Evolutionary conservation across 345 rosid species (phyloP), one percentile per base, ranked within the genome.

Genomic region (Hypericum perforatum): DNA sequence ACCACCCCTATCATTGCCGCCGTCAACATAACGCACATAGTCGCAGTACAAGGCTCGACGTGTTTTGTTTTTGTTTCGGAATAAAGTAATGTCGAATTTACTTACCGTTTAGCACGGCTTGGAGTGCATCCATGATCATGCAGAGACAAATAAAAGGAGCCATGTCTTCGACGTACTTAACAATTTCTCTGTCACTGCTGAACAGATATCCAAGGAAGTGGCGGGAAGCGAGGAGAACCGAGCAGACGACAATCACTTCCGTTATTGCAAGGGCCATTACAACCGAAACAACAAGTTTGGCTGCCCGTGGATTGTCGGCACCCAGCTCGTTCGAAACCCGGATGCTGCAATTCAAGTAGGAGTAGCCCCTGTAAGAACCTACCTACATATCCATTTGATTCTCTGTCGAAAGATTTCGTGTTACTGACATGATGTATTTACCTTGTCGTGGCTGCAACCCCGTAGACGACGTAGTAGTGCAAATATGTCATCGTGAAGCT

Each of bases 361-460:
- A 45, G 8, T 11, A 15, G 12, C n/a, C 14, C n/a, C 22, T 14
- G 8, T 46, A 13, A 8, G 9, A 46, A 13, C 10, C 50, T n/a
- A 13, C 10, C 50, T n/a, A 1, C 1, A 46, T 46, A 12, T 32
- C 50, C 15, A 10, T 6, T 12, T 8, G 8, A 14, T 7, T 46
- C 8, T 8, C 22, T 46, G 4, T 7, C 29, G 7, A 13, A 32
- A 14, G 15, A 8, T 6, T 13, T n/a, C 8, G 29, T 6, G 8
- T 14, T n/a, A 45, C 8, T 9, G 51, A 57, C 15, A 39, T 7
- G 32, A 47, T 37, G 39, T 11, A 59, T 7, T 39, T 11, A 82
- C 89, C 89, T 82, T 11, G 76, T 82, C 2, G 78, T 66, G 44
- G 82, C 79, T 59, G 77, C 75, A 43, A 81, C 45, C 16, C 77